These are phyloP conservation scores for Annulohypoxylon maeteangense DNA, from an alignment of 495 filamentous ascomycete genomes.

Conservation along the genomic window DNA sequence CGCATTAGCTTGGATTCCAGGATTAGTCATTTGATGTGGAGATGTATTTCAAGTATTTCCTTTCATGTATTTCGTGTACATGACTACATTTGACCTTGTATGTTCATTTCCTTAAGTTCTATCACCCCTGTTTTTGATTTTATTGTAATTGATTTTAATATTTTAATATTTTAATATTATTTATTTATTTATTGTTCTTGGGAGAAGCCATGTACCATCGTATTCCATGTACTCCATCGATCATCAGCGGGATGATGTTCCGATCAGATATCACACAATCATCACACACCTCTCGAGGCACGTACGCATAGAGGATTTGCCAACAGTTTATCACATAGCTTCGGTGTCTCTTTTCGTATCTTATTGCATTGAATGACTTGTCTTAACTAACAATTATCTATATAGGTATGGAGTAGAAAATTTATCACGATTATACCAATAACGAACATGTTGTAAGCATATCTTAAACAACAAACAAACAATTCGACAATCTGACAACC, in stretches of 20 bases:
- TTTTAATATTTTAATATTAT: background rate
- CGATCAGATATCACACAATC: slow-evolving; percentile 28
- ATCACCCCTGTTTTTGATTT: background rate
- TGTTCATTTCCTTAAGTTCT: background rate
- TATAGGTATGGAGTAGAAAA: background rate
- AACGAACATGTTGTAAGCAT: background rate
- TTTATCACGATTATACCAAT: background rate
- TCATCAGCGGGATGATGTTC: slow-evolving; percentile 5
- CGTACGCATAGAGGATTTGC: background rate
- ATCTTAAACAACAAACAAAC: background rate
- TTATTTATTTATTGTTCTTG: too few relatives aligned
- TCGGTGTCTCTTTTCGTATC: slow-evolving; percentile 2
- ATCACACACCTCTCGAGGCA: background rate
- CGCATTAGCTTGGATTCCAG: slow-evolving; percentile 23
- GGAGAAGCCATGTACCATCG: background rate
- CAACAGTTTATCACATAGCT: background rate
- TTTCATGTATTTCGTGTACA: background rate
- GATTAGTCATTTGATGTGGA: slow-evolving; percentile 14
- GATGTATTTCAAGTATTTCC: slow-evolving; percentile 3
- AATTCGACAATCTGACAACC: background rate
- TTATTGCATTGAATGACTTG: background rate
- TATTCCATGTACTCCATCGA: slow-evolving; percentile 8
- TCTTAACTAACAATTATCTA: background rate
- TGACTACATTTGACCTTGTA: background rate
- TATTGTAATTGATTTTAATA: slow-evolving; percentile 26